Evolutionary conservation across 176 grass and related monocot species (phyloP), one percentile per base, ranked within the genome.

Genomic region (Dactylis glomerata): DNA sequence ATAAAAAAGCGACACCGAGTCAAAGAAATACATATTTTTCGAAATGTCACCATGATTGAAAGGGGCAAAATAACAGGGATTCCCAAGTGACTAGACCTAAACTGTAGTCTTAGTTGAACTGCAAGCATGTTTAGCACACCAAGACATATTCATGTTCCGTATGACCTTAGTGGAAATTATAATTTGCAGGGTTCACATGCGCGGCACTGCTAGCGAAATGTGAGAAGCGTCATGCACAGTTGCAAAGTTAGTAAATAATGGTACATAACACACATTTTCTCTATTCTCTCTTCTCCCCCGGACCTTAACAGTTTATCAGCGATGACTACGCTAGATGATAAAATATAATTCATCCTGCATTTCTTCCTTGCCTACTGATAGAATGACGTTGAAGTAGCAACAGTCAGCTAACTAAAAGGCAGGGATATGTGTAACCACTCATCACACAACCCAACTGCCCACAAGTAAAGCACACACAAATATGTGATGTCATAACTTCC

Each of bases 401-500:
- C 23, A 31, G 6, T 73, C 16, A 73, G 62, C 67, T 62, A 74
- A 74, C 30, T 38, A 87, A 26, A 23, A 74, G 11, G 51, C 6
- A 83, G 52, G 41, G 42, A 77, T 24, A 42, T 44, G 23, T 49
- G n/a, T 13, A 81, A 89, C n/a, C 16, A 4, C 32, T 12, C 68
- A 89, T 16, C 22, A 4, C 24, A n/a, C 17, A 50, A 82, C 42
- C 56, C 44, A 51, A 42, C 83, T 27, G 52, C 26, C 26, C 33
- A 88, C 19, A 71, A 28, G 36, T 55, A 86, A 86, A 86, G 52
- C 63, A 34, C 44, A 16, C 42, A 63, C 12, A 38, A 31, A 36
- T 5, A 49, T 52, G 31, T 32, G 61, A 81, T 83, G 27, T 6
- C 3, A 16, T 51, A 30, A n/a, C 37, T 61, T 69, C 40, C 27